These are phyloP conservation scores for Pterulicium gracile DNA, from an alignment of 1,284 basidiomycete species.

Conservation along the genomic window DNA sequence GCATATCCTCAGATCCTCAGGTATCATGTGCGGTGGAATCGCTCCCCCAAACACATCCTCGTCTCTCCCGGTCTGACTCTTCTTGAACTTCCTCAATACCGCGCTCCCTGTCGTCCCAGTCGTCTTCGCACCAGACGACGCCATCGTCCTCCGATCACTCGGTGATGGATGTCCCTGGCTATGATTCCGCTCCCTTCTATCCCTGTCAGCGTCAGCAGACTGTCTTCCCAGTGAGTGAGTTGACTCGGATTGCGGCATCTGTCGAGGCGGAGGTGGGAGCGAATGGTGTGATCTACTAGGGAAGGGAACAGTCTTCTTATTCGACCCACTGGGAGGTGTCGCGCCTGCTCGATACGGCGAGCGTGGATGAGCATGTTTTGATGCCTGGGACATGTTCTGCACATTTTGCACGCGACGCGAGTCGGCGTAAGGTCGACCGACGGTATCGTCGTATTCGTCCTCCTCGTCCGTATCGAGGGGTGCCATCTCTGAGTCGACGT, in stretches of 20 bases:
- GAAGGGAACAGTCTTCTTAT: slow-evolving; percentile 52
- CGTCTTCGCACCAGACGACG: slow-evolving; percentile 14
- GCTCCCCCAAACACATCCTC: slow-evolving; percentile 34
- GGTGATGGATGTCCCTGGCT: slow-evolving; percentile 29
- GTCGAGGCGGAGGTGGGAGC: slow-evolving; percentile 56
- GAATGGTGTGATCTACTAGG: slow-evolving; percentile 74
- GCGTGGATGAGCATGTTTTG: slow-evolving; percentile 59
- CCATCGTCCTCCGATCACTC: slow-evolving; percentile 23
- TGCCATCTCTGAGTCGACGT: slow-evolving; percentile 65
- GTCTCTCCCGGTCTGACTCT: slow-evolving; percentile 42
- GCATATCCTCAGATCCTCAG: slow-evolving; percentile 78
- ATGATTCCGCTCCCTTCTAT: slow-evolving; percentile 34
- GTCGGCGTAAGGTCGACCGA: slow-evolving; percentile 35
- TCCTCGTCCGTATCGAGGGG: slow-evolving; percentile 65
- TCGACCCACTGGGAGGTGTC: slow-evolving; percentile 27
- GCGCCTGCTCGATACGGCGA: slow-evolving; percentile 61
- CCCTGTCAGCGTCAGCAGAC: slow-evolving; percentile 38
- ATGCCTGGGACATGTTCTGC: slow-evolving; percentile 22
- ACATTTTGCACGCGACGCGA: slow-evolving; percentile 19
- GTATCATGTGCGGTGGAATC: slow-evolving; percentile 65
- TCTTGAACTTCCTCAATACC: slow-evolving; percentile 56
- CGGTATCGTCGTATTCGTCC: slow-evolving; percentile 44
- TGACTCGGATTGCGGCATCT: slow-evolving; percentile 42
- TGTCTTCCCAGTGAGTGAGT: slow-evolving; percentile 62
- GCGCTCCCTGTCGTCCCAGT: not conserved